Percentiles rank a stretch among this genome's conserved stretches.
Evolutionary conservation across 1,284 basidiomycete species (phyloP).

Genomic region (Salmacisia buchloeana): DNA sequence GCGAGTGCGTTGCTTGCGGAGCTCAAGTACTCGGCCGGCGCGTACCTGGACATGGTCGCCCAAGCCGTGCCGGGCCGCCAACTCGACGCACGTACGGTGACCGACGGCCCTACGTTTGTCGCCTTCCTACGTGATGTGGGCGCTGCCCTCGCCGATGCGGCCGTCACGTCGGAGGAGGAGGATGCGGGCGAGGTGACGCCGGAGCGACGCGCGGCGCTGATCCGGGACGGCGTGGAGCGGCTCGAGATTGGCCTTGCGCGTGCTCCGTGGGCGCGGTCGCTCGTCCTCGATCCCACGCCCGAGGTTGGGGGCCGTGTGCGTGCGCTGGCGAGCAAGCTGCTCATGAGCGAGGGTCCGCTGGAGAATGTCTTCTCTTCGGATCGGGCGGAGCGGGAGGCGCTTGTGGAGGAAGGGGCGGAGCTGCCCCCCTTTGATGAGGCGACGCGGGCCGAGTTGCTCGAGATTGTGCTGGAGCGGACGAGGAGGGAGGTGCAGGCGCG

Average conservation of each 20-base stretch:
- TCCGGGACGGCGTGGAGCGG: too few species aligned
- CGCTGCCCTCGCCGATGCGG: too few species aligned
- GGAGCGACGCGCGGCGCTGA: too few species aligned
- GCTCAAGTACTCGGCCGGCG: not conserved
- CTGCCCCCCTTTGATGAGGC: not conserved
- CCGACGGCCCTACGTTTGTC: not conserved
- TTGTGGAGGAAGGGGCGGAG: not conserved
- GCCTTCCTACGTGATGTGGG: not conserved
- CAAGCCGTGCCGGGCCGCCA: too few species aligned
- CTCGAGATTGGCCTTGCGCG: too few species aligned
- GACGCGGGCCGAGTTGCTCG: not conserved
- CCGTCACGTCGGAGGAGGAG: not conserved
- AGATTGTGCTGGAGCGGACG: not conserved
- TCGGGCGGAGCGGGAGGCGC: not conserved
- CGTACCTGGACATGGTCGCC: not conserved
- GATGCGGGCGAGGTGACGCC: not conserved
- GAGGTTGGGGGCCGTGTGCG: not conserved
- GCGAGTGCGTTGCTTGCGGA: not conserved
- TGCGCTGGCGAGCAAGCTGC: not conserved
- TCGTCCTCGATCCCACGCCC: not conserved
- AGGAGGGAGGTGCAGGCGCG: not conserved
- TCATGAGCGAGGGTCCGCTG: not conserved
- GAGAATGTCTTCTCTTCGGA: too few species aligned
- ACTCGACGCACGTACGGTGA: not conserved
- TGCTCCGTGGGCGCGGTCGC: not conserved